Percentiles rank a stretch among this genome's conserved stretches.
phyloP scores from a whole-genome alignment of 2,329 filamentous ascomycete species.

The Cladosporium colombiae region DNA sequence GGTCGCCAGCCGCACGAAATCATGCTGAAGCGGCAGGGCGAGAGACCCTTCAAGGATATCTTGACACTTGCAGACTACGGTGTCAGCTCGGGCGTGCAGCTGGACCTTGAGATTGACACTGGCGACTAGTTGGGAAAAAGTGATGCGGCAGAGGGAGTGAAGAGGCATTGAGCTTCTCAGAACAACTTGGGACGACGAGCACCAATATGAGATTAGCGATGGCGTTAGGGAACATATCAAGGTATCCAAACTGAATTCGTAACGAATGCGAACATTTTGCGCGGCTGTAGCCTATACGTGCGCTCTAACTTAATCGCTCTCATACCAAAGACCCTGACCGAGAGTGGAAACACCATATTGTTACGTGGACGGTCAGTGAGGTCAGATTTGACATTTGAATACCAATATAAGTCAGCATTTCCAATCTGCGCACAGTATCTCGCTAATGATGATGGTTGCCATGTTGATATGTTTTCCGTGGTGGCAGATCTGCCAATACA shows the following conservation, averaged over 20 bases:
- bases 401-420: neutral
- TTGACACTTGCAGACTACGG: slow-evolving; percentile 88
- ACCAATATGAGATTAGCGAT: slow-evolving; percentile 5
- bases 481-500: neutral
- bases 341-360: no score
- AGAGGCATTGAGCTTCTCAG: neutral
- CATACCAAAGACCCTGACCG: no score
- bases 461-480: neutral
- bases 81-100: slow-evolving; percentile 81
- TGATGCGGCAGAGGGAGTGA: neutral
- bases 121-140: slow-evolving; percentile 36
- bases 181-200: neutral
- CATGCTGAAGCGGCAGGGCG: slow-evolving; percentile 85
- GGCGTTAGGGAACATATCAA: neutral
- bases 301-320: neutral
- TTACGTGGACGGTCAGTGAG: no score
- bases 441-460: no score
- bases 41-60: slow-evolving; percentile 90
- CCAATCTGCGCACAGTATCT: no score
- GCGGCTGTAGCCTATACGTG: neutral
- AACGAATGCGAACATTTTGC: neutral
- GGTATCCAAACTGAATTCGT: neutral
- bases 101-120: slow-evolving; percentile 49
- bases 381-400: no score
- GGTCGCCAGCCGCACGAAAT: slow-evolving; percentile 90